phyloP scores from a whole-genome alignment of 495 filamentous ascomycete species.

The Aspergillus bridgeri region DNA sequence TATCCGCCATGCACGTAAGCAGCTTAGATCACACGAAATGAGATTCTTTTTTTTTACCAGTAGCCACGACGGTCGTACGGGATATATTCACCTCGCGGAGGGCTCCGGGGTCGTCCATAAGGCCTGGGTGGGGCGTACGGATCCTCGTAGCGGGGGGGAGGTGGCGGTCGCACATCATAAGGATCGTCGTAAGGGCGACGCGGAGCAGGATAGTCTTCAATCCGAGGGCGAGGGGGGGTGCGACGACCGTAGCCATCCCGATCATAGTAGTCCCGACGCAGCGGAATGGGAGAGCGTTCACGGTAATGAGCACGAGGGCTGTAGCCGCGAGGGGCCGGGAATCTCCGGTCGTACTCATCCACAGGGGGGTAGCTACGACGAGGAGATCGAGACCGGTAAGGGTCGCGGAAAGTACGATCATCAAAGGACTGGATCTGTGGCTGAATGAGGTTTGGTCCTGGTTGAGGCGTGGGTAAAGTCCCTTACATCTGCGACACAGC shows the following conservation, averaged over 20 bases:
- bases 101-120: slow-evolving; percentile 44
- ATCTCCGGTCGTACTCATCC: slow-evolving; percentile 75
- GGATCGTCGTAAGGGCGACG: slow-evolving; percentile 53
- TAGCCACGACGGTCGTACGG: slow-evolving; percentile 46
- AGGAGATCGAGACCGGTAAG: slow-evolving; percentile 72
- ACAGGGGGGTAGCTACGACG: slow-evolving; percentile 64
- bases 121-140: slow-evolving; percentile 42
- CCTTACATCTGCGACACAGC: slow-evolving; percentile 81
- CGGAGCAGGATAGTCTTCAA: slow-evolving; percentile 70
- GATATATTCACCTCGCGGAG: slow-evolving; percentile 41
- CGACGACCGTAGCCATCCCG: slow-evolving; percentile 67
- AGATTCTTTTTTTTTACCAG: slow-evolving; percentile 36
- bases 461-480: slow-evolving; percentile 16
- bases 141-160: slow-evolving; percentile 46
- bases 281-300: slow-evolving; percentile 69
- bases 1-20: slow-evolving; percentile 24
- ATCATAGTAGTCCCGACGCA: slow-evolving; percentile 82
- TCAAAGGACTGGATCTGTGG: slow-evolving; percentile 57
- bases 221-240: slow-evolving; percentile 64
- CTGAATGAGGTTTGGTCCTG: slow-evolving; percentile 29
- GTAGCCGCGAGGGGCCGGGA: slow-evolving; percentile 72
- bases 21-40: slow-evolving; percentile 11
- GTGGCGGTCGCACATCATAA: slow-evolving; percentile 43
- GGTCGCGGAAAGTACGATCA: slow-evolving; percentile 64
- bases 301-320: slow-evolving; percentile 84